These are phyloP conservation scores for Rhizopus microsporus DNA, from an alignment of 371 early-diverging fungal species.

Conservation along the genomic window DNA sequence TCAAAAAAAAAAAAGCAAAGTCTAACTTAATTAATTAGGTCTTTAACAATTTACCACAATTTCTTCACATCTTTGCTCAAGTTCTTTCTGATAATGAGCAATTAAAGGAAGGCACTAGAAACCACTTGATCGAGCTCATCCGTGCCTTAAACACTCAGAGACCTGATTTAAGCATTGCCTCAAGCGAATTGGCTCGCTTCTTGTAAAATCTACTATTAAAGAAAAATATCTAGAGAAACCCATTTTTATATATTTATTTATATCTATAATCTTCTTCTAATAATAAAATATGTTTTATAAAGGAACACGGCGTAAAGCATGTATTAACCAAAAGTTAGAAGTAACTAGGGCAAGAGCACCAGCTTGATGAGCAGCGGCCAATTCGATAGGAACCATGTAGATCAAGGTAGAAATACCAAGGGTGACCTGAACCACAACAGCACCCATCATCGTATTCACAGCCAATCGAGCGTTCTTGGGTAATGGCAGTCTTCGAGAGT, in stretches of 20 bases:
- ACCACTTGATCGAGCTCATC: slow-evolving; percentile 59
- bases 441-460: slow-evolving; percentile 73
- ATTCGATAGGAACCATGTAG: slow-evolving; percentile 89
- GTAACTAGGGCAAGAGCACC: slow-evolving; percentile 90
- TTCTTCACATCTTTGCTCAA: slow-evolving; percentile 47
- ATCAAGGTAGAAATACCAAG: slow-evolving; percentile 92
- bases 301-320: slow-evolving; percentile 71
- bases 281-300: slow-evolving; percentile 15
- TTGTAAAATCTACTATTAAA: slow-evolving; percentile 23
- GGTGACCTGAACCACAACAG: slow-evolving; percentile 75
- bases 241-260: slow-evolving; percentile 3
- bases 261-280: background rate
- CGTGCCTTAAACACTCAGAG: slow-evolving; percentile 51
- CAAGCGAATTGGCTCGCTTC: slow-evolving; percentile 40
- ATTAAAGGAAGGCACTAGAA: slow-evolving; percentile 50
- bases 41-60: slow-evolving; percentile 27
- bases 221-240: background rate
- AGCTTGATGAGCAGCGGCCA: slow-evolving; percentile 96
- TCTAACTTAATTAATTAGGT: slow-evolving; percentile 55
- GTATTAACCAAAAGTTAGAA: slow-evolving; percentile 77
- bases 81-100: slow-evolving; percentile 57
- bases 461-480: slow-evolving; percentile 71
- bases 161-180: slow-evolving; percentile 36
- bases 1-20: slow-evolving; percentile 8
- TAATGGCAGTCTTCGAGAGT: slow-evolving; percentile 70